Conservation (phyloP, 2,329 filamentous ascomycete genomes). For the Emmonsiellopsis sp. region DNA sequence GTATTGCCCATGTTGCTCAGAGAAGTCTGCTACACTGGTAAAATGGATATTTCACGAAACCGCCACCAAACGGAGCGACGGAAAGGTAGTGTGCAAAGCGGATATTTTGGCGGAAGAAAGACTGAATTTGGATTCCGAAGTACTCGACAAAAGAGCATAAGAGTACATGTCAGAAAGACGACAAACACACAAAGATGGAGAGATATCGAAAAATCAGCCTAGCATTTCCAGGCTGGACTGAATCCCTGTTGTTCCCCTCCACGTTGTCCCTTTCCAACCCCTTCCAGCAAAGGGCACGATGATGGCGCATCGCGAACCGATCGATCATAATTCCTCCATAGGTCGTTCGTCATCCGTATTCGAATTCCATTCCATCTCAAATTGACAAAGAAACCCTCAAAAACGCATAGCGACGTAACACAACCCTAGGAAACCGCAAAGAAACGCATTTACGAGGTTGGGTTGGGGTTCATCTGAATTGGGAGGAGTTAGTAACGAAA, state of each 20-base stretch:
- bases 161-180: not conserved
- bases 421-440: not conserved
- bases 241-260: not conserved
- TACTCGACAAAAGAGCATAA: not conserved
- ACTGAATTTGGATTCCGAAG: constrained; percentile 2
- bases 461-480: constrained; percentile 76
- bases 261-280: not conserved
- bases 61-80: not conserved
- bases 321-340: not conserved
- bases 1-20: too few relatives aligned
- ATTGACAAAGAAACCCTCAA: not conserved
- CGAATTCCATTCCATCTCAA: not conserved
- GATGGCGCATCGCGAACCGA: not conserved
- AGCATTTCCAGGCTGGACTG: not conserved
- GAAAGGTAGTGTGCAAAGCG: not conserved
- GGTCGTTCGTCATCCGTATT: not conserved
- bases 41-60: too few relatives aligned
- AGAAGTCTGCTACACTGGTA: too few relatives aligned
- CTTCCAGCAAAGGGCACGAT: not conserved
- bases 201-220: not conserved
- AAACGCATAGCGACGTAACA: constrained; percentile 1
- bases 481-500: constrained; percentile 2
- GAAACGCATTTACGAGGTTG: constrained; percentile 49
- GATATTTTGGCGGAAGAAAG: not conserved
- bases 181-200: not conserved